These are phyloP conservation scores for Theobroma grandiflorum DNA, from an alignment of 441 rosid species.

Conservation along the genomic window DNA sequence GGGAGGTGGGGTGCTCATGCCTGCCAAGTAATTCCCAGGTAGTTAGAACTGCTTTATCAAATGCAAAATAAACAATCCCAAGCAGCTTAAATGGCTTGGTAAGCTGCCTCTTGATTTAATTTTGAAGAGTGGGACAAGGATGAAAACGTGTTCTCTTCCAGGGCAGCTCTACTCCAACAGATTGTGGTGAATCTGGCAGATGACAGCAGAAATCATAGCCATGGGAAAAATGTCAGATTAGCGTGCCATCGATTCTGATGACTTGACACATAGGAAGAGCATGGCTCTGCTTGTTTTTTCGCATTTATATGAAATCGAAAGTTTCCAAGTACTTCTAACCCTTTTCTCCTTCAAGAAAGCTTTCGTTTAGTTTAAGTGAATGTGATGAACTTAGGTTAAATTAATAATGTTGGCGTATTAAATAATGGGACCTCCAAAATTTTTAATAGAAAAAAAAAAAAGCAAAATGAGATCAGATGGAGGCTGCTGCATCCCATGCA, in stretches of 20 bases:
- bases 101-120: too few relatives aligned
- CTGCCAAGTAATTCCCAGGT: neutral
- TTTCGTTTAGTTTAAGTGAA: too few relatives aligned
- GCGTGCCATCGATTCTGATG: neutral
- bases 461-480: too few relatives aligned
- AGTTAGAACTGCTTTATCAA: too few relatives aligned
- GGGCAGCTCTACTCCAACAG: slow-evolving; percentile 6
- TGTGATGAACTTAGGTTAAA: too few relatives aligned
- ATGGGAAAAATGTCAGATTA: slow-evolving; percentile 21
- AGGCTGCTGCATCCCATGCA: too few relatives aligned
- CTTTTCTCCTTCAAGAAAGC: neutral
- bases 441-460: too few relatives aligned
- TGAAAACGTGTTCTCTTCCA: slow-evolving; percentile 6
- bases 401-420: too few relatives aligned
- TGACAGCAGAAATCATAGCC: slow-evolving; percentile 30
- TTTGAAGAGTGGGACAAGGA: neutral
- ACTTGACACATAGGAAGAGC: neutral
- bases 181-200: neutral
- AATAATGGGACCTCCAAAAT: too few relatives aligned
- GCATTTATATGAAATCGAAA: neutral
- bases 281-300: neutral
- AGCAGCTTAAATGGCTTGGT: neutral
- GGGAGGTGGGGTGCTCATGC: neutral
- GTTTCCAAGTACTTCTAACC: neutral
- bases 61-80: neutral